Conservation (phyloP, 176 grass and related monocot genomes). For the Eremochloa ophiuroides region DNA sequence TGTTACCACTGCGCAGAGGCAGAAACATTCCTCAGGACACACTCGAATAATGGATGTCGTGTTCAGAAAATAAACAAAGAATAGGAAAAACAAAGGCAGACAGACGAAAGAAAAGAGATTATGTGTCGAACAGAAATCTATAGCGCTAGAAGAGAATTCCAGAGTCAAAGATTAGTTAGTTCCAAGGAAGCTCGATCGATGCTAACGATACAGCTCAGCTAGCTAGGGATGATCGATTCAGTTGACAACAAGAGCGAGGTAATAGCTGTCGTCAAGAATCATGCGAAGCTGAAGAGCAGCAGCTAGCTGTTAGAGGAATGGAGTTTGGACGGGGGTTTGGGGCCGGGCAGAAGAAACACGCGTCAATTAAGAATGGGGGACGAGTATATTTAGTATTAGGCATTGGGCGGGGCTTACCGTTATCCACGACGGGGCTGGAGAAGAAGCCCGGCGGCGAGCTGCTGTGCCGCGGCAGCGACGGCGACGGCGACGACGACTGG, state of each 20-base stretch:
- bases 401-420: conserved; percentile 14
- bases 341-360: background rate
- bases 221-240: background rate
- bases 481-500: background rate
- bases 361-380: background rate
- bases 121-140: background rate
- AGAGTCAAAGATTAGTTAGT: background rate
- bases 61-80: background rate
- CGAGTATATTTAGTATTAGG: background rate
- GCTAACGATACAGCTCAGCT: background rate
- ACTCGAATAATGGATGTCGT: background rate
- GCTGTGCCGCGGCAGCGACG: conserved; percentile 40
- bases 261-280: background rate
- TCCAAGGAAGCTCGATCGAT: background rate
- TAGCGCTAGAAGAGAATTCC: background rate
- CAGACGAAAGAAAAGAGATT: no score
- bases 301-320: background rate
- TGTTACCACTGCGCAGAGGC: background rate
- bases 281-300: background rate
- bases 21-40: background rate
- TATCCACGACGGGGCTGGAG: conserved; percentile 53
- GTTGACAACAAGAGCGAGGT: background rate
- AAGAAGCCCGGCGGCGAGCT: conserved; percentile 73
- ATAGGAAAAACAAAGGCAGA: background rate
- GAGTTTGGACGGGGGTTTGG: background rate